Percentiles rank a stretch among this genome's conserved stretches.
Evolutionary conservation across 148 eudicot species (phyloP).

Genomic region (Pouteria glomerata): DNA sequence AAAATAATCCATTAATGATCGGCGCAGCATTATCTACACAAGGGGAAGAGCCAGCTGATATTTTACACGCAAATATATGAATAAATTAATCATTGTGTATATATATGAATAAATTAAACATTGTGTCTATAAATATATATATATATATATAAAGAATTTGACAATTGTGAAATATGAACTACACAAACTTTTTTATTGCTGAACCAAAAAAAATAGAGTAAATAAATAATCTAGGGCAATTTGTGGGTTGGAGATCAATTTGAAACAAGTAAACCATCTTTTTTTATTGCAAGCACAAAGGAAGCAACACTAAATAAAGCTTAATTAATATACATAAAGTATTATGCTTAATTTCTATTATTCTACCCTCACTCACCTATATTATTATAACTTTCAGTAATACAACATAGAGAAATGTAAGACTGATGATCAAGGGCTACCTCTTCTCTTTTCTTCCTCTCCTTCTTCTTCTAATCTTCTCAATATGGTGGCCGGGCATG

Average conservation of each 20-base stretch:
- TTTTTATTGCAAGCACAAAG: conserved; percentile 5
- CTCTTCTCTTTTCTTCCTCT: no score
- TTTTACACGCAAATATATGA: no score
- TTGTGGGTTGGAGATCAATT: not conserved
- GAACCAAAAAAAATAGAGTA: no score
- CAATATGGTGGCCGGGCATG: not conserved
- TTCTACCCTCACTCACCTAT: no score
- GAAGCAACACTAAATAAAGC: not conserved
- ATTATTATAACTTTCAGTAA: no score
- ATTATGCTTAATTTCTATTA: no score
- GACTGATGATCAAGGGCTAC: not conserved
- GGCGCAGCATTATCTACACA: not conserved
- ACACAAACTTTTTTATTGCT: no score
- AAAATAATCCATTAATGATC: not conserved
- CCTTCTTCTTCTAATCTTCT: no score
- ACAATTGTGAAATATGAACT: no score
- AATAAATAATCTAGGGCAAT: no score
- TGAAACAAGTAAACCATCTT: not conserved
- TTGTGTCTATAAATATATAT: no score
- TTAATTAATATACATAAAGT: not conserved
- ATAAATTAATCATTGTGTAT: not conserved
- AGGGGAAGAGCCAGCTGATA: not conserved
- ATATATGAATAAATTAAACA: not conserved
- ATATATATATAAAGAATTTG: not conserved
- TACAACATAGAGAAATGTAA: no score